Evolutionary conservation across 139 green algal genomes (phyloP).

Genomic region (Chlorella sp.): DNA sequence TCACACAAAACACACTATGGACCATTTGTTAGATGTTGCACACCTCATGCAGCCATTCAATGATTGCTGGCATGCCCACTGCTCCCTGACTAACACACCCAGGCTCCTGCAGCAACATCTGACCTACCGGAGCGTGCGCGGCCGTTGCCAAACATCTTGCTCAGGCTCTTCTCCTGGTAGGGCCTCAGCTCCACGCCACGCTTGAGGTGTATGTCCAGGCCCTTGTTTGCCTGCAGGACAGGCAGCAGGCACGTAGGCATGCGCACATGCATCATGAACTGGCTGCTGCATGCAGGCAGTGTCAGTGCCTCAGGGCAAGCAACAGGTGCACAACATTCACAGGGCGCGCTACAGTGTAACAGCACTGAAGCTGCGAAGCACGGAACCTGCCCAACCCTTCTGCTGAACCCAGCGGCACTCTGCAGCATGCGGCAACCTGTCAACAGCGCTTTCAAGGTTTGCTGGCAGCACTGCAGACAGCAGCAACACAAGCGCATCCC

Average conservation of each 20-base stretch:
- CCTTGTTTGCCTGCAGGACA: slow-evolving; percentile 33
- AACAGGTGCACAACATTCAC: neutral
- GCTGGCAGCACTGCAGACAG: neutral
- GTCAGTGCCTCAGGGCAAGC: no score
- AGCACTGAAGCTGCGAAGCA: neutral
- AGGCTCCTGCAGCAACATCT: no score
- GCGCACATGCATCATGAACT: neutral
- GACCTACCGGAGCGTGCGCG: no score
- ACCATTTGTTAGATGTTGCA: no score
- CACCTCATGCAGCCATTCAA: no score
- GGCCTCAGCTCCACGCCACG: slow-evolving; percentile 75
- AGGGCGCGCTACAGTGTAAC: neutral
- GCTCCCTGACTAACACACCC: no score
- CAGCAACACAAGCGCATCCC: slow-evolving; percentile 4
- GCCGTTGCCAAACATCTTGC: slow-evolving; percentile 99
- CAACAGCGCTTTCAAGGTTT: neutral
- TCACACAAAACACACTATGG: no score
- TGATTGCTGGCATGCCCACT: no score
- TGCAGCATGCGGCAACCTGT: neutral
- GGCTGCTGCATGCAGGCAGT: no score
- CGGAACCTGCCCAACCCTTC: neutral
- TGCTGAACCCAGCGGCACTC: neutral
- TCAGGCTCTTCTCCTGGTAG: slow-evolving; percentile 92
- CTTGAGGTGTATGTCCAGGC: no score
- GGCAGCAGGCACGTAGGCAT: neutral